A percentile compares a stretch with the other conserved stretches of the same genome.
Evolutionary conservation across 2,329 filamentous ascomycete species (phyloP).

Genomic region (Apiospora kogelbergensis): DNA sequence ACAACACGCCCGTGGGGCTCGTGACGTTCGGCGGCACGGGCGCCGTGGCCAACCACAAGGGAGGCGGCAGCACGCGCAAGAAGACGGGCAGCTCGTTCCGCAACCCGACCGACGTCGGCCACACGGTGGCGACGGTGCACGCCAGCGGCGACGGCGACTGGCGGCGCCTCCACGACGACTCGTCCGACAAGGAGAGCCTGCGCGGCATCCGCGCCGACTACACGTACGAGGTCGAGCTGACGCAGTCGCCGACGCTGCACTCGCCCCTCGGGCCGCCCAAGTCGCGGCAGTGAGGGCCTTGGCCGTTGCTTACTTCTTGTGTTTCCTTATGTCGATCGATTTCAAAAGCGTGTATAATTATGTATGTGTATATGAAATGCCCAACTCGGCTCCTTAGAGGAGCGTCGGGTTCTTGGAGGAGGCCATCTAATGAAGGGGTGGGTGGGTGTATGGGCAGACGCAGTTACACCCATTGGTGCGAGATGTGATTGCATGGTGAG

Average conservation of each 20-base stretch:
- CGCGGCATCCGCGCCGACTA: constrained; percentile 16
- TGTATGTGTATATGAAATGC: not conserved
- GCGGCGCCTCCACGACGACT: constrained; percentile 5
- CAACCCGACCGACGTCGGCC: constrained; percentile 9
- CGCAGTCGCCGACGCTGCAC: constrained; percentile 8
- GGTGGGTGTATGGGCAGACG: not conserved
- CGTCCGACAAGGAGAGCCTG: constrained; percentile 3
- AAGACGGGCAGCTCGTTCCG: constrained; percentile 9
- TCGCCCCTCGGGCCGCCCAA: not conserved
- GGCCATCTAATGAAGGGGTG: not conserved
- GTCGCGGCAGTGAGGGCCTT: not conserved
- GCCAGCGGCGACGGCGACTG: constrained; percentile 10
- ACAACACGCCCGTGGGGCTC: not conserved
- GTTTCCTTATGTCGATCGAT: too few species aligned
- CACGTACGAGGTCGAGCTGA: constrained; percentile 15
- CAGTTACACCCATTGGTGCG: not conserved
- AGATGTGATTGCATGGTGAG: too few species aligned
- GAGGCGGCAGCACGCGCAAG: not conserved
- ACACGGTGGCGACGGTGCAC: constrained; percentile 3
- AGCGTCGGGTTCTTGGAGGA: not conserved
- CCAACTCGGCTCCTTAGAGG: not conserved
- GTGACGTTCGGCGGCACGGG: constrained; percentile 8
- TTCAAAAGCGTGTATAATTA: not conserved
- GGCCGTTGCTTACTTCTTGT: too few species aligned
- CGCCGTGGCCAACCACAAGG: too few species aligned